Evolutionary conservation across 106 monocot genomes (phyloP), one percentile per base, ranked within the genome.

Genomic region (Apostasia ramifera): DNA sequence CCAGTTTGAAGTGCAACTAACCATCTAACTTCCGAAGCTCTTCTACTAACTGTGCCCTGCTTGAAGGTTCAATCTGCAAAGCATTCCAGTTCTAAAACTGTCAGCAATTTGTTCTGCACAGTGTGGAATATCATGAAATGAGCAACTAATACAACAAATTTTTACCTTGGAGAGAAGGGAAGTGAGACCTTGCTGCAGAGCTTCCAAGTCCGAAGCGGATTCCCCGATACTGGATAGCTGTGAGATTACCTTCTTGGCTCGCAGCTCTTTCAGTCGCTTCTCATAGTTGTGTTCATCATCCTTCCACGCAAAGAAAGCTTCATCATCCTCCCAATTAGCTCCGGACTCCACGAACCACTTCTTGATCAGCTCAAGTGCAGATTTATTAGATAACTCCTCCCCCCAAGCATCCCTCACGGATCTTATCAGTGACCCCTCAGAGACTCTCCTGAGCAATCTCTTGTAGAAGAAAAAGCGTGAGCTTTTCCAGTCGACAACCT

Each of bases 401-500:
- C 97, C 97, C 37, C 81, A 89, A 38, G 87, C 84, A 65, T 79
- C 77, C n/a, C 71, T 83, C 7, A 93, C 81, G 37, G 61, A 73
- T 57, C 63, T 89, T 55, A 85, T 73, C 26, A 98, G 70, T 2
- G 73, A 76, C 2, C 63, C 75, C 75, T 98, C 97, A 1, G 77
- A 60, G 46, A 98, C 83, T 78, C 91, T 82, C 69, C 97, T 79
- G 39, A 78, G 70, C 44, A 98, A 81, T 72, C 97, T 87, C 56
- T 78, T 93, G 70, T 90, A 93, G 77, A 98, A 98, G 76, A 98
- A 92, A 60, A 74, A 69, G 8, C 97, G 84, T 1, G 90, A 98
- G 11, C 58, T 59, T 67, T 86, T 82, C 97, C 97, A 98, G 48
- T 89, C 89, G 3, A 98, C 80, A 1, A 98, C 97, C 26, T 87